phyloP scores from a whole-genome alignment of 305 asterid species.

The Andrographis paniculata region DNA sequence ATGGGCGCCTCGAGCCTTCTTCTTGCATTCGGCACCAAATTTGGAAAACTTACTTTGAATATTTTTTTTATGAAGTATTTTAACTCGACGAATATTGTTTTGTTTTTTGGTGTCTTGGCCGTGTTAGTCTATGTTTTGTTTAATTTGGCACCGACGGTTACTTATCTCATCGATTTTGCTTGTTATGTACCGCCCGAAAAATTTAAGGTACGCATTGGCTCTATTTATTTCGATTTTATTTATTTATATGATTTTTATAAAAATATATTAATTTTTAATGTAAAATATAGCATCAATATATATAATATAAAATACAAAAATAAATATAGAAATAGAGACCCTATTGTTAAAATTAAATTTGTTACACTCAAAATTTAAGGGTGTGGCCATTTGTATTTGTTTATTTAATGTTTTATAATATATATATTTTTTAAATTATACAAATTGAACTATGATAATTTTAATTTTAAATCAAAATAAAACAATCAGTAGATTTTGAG shows the following conservation, averaged over 20 bases:
- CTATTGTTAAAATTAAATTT: too few relatives aligned
- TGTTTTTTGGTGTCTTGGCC: constrained; percentile 33
- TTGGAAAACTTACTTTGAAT: constrained; percentile 31
- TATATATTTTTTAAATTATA: too few relatives aligned
- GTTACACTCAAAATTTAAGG: too few relatives aligned
- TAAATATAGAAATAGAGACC: too few relatives aligned
- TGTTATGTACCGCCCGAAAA: constrained; percentile 52
- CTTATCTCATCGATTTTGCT: constrained; percentile 50
- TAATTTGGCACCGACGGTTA: constrained; percentile 39
- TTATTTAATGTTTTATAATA: too few relatives aligned
- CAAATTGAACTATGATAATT: too few relatives aligned
- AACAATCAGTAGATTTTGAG: too few relatives aligned
- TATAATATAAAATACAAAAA: too few relatives aligned
- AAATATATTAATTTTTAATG: too few relatives aligned
- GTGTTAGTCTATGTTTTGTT: constrained; percentile 24
- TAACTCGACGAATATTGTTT: constrained; percentile 21
- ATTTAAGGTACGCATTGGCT: constrained; percentile 37
- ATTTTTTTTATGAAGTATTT: constrained; percentile 21
- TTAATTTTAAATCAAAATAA: too few relatives aligned
- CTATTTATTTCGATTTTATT: neutral
- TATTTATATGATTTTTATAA: neutral
- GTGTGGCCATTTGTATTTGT: too few relatives aligned
- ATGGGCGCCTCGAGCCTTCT: constrained; percentile 30
- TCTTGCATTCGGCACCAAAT: constrained; percentile 24
- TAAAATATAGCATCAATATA: too few relatives aligned